Evolutionary conservation across 345 rosid genomes (phyloP).

Genomic region (Eutrema heterophyllum): DNA sequence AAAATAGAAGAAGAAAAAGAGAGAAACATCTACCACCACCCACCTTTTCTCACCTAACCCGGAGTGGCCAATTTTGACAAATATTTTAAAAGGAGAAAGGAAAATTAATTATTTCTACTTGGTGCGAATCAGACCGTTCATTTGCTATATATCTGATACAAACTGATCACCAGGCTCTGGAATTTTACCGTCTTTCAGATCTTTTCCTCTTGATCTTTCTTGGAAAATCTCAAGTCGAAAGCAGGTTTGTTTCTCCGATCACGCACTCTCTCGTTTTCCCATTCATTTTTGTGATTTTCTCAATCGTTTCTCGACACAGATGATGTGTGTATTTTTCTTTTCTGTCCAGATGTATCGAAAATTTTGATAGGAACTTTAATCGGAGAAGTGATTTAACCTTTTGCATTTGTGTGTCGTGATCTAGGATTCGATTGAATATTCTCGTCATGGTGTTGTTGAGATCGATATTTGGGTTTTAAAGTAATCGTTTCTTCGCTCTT

Average conservation of each 20-base stretch:
- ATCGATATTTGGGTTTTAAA: background rate
- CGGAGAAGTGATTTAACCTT: background rate
- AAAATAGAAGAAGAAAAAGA: background rate
- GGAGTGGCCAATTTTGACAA: constrained; percentile 30
- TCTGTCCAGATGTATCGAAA: background rate
- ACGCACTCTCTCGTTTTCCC: background rate
- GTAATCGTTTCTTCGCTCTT: no score
- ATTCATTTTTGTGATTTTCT: background rate
- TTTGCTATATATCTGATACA: constrained; percentile 19
- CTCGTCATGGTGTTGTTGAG: background rate
- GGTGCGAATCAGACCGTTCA: constrained; percentile 31
- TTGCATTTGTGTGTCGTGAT: background rate
- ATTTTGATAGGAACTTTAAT: background rate
- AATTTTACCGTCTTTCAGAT: background rate
- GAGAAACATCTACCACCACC: constrained; percentile 1
- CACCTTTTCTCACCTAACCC: constrained; percentile 27
- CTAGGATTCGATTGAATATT: background rate
- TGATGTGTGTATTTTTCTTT: background rate
- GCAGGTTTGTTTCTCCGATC: constrained; percentile 20
- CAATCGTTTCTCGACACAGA: background rate
- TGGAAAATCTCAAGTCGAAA: background rate
- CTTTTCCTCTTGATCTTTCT: constrained; percentile 15
- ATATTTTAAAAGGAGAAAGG: background rate
- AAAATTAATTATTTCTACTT: background rate
- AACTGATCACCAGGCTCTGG: background rate